Conservation (phyloP, 75 land plant species). For the Sequoiadendron giganteum region DNA sequence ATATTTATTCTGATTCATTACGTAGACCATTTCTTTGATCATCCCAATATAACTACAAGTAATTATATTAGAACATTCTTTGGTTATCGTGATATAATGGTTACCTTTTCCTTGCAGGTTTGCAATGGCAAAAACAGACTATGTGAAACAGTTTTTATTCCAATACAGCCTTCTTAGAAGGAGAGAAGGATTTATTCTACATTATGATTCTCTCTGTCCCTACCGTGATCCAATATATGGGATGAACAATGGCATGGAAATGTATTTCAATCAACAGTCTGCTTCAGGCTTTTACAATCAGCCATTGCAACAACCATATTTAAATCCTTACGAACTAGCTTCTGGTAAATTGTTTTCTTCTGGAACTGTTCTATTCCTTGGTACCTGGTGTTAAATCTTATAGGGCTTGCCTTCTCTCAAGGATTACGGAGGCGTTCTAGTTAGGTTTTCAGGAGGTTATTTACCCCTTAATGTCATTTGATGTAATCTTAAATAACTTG, state of each 20-base stretch:
- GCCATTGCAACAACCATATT: background rate
- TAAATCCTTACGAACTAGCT: conserved; percentile 1
- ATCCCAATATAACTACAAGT: background rate
- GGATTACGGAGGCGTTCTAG: background rate
- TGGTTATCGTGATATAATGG: background rate
- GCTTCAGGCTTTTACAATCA: conserved; percentile 13
- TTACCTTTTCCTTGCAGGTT: conserved; percentile 41
- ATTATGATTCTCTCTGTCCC: conserved; percentile 48
- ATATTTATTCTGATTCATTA: background rate
- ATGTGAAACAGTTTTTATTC: conserved; percentile 64
- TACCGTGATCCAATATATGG: conserved; percentile 29
- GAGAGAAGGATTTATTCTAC: conserved; percentile 50
- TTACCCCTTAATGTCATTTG: background rate
- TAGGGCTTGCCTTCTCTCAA: background rate
- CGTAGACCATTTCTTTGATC: background rate
- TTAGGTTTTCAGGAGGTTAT: background rate
- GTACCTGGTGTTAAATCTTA: too few species aligned
- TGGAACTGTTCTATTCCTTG: background rate
- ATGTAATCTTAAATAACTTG: too few species aligned
- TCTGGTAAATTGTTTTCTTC: background rate
- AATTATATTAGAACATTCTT: background rate
- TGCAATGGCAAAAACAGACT: conserved; percentile 55
- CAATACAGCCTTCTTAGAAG: conserved; percentile 55
- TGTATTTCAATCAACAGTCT: conserved; percentile 4
- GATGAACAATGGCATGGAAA: conserved; percentile 3